These are phyloP conservation scores for Sphagnum magellanicum DNA, from an alignment of 228 moss, liverwort and hornwort genomes.

Conservation along the genomic window DNA sequence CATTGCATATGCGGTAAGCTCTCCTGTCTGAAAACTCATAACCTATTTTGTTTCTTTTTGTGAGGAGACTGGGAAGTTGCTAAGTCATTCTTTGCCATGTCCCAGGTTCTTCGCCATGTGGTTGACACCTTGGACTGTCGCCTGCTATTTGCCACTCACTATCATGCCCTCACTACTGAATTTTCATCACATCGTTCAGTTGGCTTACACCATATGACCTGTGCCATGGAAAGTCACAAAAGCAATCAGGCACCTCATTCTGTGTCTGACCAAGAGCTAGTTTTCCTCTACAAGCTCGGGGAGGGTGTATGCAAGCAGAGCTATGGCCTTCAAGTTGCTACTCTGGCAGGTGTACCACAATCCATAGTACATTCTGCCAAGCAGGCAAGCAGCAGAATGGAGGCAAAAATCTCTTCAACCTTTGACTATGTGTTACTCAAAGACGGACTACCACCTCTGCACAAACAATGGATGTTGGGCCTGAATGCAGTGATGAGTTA, in stretches of 20 bases:
- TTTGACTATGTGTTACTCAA: slow-evolving; percentile 45
- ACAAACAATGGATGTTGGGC: slow-evolving; percentile 45
- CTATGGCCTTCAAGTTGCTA: slow-evolving; percentile 86
- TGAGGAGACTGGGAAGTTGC: background rate
- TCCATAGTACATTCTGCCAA: slow-evolving; percentile 69
- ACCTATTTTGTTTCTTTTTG: background rate
- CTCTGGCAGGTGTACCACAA: slow-evolving; percentile 69
- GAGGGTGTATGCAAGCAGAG: slow-evolving; percentile 84
- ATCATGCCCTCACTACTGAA: slow-evolving; percentile 82
- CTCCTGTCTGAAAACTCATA: background rate
- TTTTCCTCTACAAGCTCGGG: slow-evolving; percentile 78
- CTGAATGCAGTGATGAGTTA: slow-evolving; percentile 30
- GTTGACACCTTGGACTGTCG: slow-evolving; percentile 70
- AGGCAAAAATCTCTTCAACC: slow-evolving; percentile 28
- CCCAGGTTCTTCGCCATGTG: slow-evolving; percentile 69
- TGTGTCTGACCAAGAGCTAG: slow-evolving; percentile 57
- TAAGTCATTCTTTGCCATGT: background rate
- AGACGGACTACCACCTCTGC: slow-evolving; percentile 43
- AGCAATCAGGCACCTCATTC: slow-evolving; percentile 20
- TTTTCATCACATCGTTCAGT: slow-evolving; percentile 59
- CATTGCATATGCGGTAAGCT: slow-evolving; percentile 81
- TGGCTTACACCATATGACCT: slow-evolving; percentile 79
- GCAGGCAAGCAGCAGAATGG: slow-evolving; percentile 31
- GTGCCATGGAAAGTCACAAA: slow-evolving; percentile 43
- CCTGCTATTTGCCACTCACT: slow-evolving; percentile 88